phyloP scores from a whole-genome alignment of 164 flowering plant species.

The Aristolochia californica region DNA sequence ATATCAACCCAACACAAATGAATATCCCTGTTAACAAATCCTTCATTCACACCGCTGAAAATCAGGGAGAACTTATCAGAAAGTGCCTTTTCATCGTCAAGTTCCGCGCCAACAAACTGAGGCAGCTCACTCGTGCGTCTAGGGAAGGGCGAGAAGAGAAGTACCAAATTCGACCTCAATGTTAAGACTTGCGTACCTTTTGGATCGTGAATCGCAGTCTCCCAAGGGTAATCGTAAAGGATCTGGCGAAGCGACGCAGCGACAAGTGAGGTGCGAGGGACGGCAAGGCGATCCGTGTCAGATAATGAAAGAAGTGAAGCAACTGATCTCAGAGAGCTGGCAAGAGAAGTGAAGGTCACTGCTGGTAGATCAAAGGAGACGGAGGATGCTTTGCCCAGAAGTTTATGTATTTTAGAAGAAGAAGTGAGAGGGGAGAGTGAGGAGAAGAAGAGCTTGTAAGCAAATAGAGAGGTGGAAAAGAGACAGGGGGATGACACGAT shows the following conservation, averaged over 20 bases:
- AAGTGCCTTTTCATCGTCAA: slow-evolving; percentile 18
- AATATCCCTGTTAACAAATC: slow-evolving; percentile 46
- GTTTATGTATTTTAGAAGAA: slow-evolving; percentile 37
- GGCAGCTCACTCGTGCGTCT: slow-evolving; percentile 18
- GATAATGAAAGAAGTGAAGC: slow-evolving; percentile 3
- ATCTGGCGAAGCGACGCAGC: slow-evolving; percentile 53
- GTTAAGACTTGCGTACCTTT: slow-evolving; percentile 16
- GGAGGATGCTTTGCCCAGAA: slow-evolving; percentile 22
- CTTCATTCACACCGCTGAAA: slow-evolving; percentile 42
- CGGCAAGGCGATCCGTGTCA: not conserved
- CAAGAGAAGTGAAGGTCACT: slow-evolving; percentile 28
- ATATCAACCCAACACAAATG: slow-evolving; percentile 73
- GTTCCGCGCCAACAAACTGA: slow-evolving; percentile 27
- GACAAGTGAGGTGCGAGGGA: slow-evolving; percentile 17
- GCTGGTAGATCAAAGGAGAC: slow-evolving; percentile 47
- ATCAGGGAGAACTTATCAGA: slow-evolving; percentile 18
- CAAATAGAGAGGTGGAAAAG: slow-evolving; percentile 51
- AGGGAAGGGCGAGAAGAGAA: slow-evolving; percentile 48
- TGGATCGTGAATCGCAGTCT: slow-evolving; percentile 21
- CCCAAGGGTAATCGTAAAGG: slow-evolving; percentile 69
- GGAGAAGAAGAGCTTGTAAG: slow-evolving; percentile 74
- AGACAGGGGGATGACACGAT: slow-evolving; percentile 45
- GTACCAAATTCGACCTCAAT: slow-evolving; percentile 53
- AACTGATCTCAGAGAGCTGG: slow-evolving; percentile 32
- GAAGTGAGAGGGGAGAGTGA: slow-evolving; percentile 68